Evolutionary conservation across 306 rosid genomes (phyloP), one percentile per base, ranked within the genome.

Genomic region (Vigna hirtella): DNA sequence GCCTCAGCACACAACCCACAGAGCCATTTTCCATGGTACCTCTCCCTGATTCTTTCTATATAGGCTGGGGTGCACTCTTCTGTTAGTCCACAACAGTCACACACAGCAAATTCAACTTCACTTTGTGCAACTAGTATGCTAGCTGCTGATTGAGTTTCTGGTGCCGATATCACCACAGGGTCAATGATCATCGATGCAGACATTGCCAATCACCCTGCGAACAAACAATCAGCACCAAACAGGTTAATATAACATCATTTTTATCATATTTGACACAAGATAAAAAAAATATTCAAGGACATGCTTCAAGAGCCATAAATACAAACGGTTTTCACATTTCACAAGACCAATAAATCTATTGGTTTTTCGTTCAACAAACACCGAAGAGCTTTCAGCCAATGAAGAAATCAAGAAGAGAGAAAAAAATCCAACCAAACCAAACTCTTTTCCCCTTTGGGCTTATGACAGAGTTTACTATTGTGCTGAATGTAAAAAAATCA

Each of bases 1-100:
- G 97, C 98, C 86, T 94, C 98, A 18, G 89, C 85, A 67, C 98
- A 94, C 26, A 94, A 86, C 28, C 98, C 98, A 55, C 98, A 94
- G 75, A 94, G 88, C 98, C 98, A 94, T 69, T 87, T 92, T 36
- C 96, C 97, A 16, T 73, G 69, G 61, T 85, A 92, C 10, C 90
- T 77, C 75, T 90, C 97, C 42, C 95, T 86, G 82, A 94, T 79
- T 69, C 89, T 84, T 55, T 86, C 88, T 77, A 92, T 92, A 69
- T 94, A 94, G 6, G 88, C 93, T 11, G 86, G 92, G 2, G 98
- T 92, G 85, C 98, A 94, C 83, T 94, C 98, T 85, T 94, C 98
- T 34, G 89, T 88, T 30, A 94, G 87, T 6, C 97, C 97, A 85
- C 98, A 94, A 73, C 98, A 92, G 7, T 92, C 97, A 80, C 98